Conservation (phyloP, 139 green algal species). For the Nannochloris sp. region DNA sequence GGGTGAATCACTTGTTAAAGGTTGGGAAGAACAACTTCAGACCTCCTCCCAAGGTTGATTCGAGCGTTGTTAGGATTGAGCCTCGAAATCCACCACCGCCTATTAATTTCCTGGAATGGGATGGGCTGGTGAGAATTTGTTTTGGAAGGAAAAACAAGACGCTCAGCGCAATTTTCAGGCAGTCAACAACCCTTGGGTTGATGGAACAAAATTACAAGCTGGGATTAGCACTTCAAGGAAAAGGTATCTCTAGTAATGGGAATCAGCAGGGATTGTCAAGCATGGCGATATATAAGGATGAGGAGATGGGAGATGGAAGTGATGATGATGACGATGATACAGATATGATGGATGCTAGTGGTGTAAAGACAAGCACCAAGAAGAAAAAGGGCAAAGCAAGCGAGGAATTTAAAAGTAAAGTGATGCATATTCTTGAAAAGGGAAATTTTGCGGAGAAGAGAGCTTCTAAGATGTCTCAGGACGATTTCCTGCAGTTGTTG, state of each 20-base stretch:
- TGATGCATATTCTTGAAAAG: constrained; percentile 56
- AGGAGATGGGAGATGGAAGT: constrained; percentile 24
- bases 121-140: constrained; percentile 85
- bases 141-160: constrained; percentile 98
- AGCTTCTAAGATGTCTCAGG: constrained; percentile 86
- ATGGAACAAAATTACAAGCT: constrained; percentile 72
- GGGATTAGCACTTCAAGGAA: constrained; percentile 21
- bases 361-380: neutral
- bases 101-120: constrained; percentile 97
- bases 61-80: constrained; percentile 94
- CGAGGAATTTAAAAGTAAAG: constrained; percentile 68
- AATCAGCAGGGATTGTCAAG: constrained; percentile 10
- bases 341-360: constrained; percentile 5
- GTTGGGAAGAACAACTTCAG: constrained; percentile 93
- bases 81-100: constrained; percentile 83
- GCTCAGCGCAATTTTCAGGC: constrained; percentile 80
- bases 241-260: neutral
- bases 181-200: constrained; percentile 50
- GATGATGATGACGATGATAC: constrained; percentile 27
- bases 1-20: constrained; percentile 40
- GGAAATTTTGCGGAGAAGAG: constrained; percentile 64
- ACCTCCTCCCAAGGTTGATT: constrained; percentile 97
- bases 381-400: constrained; percentile 17
- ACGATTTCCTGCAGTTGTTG: constrained; percentile 90
- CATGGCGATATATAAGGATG: constrained; percentile 25